Evolutionary conservation across 805 yeast genomes (phyloP).

Genomic region (Suhomyces pyralidae): DNA sequence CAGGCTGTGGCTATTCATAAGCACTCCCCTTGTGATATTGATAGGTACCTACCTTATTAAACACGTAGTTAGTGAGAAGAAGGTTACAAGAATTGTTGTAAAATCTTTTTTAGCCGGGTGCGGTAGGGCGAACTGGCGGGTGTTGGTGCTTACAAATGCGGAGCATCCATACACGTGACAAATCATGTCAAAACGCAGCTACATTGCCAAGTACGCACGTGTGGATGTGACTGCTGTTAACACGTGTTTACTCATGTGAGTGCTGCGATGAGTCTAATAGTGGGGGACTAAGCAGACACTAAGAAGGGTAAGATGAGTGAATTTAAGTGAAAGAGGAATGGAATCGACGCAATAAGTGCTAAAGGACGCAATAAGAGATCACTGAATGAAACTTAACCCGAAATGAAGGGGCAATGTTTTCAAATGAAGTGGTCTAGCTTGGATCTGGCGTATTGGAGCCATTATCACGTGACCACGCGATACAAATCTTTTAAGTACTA

Average conservation of each 20-base stretch:
- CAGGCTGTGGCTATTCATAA: neutral
- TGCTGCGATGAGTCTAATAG: neutral
- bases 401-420: too few species aligned
- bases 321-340: neutral
- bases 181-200: neutral
- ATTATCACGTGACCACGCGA: neutral
- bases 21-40: neutral
- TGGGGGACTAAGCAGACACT: neutral
- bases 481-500: neutral
- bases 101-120: constrained; percentile 3
- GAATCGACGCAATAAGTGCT: too few species aligned
- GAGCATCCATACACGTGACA: neutral
- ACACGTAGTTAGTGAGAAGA: constrained; percentile 3
- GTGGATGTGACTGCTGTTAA: constrained; percentile 2
- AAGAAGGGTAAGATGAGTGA: neutral
- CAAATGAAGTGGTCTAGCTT: neutral
- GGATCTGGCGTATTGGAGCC: neutral
- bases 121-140: neutral
- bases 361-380: too few species aligned
- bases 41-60: constrained; percentile 7
- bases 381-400: too few species aligned
- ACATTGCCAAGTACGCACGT: neutral
- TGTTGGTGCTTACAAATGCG: neutral
- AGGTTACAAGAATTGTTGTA: neutral
- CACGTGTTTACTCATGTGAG: neutral